Base-by-base conservation (phyloP, 495 filamentous ascomycete genomes). In the Daldinia vernicosa region DNA sequence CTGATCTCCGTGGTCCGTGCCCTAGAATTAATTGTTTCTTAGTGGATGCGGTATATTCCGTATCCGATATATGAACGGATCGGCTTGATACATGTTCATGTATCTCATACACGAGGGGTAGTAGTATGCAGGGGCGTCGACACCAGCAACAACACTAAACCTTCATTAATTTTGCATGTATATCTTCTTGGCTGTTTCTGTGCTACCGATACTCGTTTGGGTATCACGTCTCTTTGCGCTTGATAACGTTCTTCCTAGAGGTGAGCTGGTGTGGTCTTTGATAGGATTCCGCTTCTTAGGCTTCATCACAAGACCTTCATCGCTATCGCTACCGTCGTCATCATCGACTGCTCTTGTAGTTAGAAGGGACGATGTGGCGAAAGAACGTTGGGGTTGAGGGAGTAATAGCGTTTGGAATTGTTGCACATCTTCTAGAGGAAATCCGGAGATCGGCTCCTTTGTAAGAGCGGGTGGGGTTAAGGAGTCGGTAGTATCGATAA, bases 161-260 rank as follows among this genome's bases (percentile, higher is more conserved):
- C 33, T 58, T 51, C 64, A 66, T 67, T 26, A 56, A 60, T 62
- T 72, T 58, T 56, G 70, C 54, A 81, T 76, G 40, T 75, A n/a
- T 22, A 88, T 57, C 75, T 86, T 87, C 77, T 86, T 87, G 39
- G 86, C 86, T 50, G 86, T 88, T 39, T 86, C 86, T 4, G 84
- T 86, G 67, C 84, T 87, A 50, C 81, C 80, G 15, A 84, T 81
- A 47, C 83, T 85, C 1, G 81, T 82, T 64, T 86, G 84, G 0
- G 85, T 87, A 65, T 83, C 81, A 33, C 85, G 79, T 33, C 86
- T 75, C 63, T 76, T 77, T 19, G 80, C 63, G 47, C 63, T 74
- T 52, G 78, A 75, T 11, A 79, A 28, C 28, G 79, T 69, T 39
- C 70, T 77, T 39, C 78, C 74, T 26, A 79, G 63, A 17, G 77